Percentiles rank a stretch among this genome's conserved stretches.
Evolutionary conservation across 2,329 filamentous ascomycete genomes (phyloP).

Genomic region (Fusarium sp.): DNA sequence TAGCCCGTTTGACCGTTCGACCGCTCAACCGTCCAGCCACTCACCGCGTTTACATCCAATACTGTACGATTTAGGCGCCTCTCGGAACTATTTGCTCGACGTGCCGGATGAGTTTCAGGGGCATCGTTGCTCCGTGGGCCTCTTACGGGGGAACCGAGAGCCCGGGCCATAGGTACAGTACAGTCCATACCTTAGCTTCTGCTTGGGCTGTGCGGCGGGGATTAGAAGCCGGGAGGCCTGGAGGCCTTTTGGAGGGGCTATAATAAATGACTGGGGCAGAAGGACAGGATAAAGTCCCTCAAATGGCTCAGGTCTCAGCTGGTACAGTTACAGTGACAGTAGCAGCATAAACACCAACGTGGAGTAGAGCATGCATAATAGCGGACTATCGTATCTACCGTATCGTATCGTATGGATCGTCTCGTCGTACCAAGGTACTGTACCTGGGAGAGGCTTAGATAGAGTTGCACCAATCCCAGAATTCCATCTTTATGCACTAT

Average conservation of each 20-base stretch:
- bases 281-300: constrained; percentile 26
- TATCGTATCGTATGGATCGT: not conserved
- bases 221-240: constrained; percentile 11
- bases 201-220: constrained; percentile 12
- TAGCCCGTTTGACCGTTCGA: constrained; percentile 22
- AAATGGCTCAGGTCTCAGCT: constrained; percentile 25
- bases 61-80: constrained; percentile 1
- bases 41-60: constrained; percentile 1
- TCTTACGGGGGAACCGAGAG: constrained; percentile 32
- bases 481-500: constrained; percentile 7
- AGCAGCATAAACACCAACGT: constrained; percentile 10
- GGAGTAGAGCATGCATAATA: constrained; percentile 16
- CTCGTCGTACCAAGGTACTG: not conserved
- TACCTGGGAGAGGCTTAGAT: constrained; percentile 31
- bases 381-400: not conserved
- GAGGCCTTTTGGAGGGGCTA: constrained; percentile 6
- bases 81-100: constrained; percentile 2
- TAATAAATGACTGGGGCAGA: constrained; percentile 14
- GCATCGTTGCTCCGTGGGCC: constrained; percentile 17
- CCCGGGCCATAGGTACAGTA: constrained; percentile 13
- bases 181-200: not conserved
- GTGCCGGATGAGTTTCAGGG: constrained; percentile 23
- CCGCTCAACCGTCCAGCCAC: constrained; percentile 21
- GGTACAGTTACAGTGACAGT: not conserved
- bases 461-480: constrained; percentile 20